phyloP scores from a whole-genome alignment of 371 early-diverging fungal species.

The Mucor piriformis region DNA sequence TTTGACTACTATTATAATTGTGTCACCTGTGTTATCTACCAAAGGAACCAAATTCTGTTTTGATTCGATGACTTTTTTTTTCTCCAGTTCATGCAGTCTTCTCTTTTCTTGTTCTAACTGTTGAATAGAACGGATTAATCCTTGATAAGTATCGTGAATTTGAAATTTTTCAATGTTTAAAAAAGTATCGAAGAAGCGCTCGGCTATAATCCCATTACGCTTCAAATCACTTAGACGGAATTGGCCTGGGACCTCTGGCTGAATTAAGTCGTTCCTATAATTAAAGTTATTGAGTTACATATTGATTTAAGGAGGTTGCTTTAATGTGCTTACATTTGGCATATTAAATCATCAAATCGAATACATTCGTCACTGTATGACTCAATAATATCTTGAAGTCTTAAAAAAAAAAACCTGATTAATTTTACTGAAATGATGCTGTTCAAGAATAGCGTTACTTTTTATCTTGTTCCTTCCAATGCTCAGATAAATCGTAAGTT shows the following conservation, averaged over 20 bases:
- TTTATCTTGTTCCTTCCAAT: conserved; percentile 81
- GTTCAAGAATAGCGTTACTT: conserved; percentile 17
- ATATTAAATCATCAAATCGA: conserved; percentile 49
- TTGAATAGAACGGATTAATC: conserved; percentile 36
- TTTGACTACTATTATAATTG: not conserved
- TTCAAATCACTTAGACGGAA: conserved; percentile 44
- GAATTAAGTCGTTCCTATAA: conserved; percentile 49
- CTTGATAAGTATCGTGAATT: conserved; percentile 49
- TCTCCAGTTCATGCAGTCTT: conserved; percentile 6
- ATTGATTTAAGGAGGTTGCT: not conserved
- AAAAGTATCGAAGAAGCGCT: conserved; percentile 56
- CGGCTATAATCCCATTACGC: conserved; percentile 45
- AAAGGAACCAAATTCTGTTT: not conserved
- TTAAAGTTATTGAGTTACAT: conserved; percentile 22
- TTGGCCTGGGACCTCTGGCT: conserved; percentile 43
- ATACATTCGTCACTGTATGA: conserved; percentile 29
- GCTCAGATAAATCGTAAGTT: conserved; percentile 81
- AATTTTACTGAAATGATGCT: not conserved
- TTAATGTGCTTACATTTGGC: conserved; percentile 40
- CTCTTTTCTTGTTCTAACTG: conserved; percentile 28
- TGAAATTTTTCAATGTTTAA: conserved; percentile 47
- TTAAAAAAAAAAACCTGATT: not conserved
- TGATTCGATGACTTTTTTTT: not conserved
- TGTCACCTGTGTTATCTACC: not conserved
- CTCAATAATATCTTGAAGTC: conserved; percentile 12